Evolutionary conservation across 768 basidiomycete species (phyloP).

Genomic region (Glaciozyma antarctica): DNA sequence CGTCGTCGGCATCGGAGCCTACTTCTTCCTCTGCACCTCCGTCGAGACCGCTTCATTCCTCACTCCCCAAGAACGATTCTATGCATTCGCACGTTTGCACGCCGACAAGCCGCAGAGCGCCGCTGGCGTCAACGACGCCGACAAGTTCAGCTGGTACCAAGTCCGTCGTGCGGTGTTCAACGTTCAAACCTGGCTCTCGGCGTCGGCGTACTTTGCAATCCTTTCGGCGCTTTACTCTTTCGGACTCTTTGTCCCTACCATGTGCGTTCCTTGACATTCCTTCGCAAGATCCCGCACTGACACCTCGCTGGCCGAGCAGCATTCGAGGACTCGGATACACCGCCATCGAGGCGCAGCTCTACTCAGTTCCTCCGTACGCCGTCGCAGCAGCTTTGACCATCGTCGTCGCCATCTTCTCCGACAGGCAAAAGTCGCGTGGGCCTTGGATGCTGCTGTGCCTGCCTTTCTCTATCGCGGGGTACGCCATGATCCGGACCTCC

Average conservation of each 20-base stretch:
- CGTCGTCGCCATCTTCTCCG: constrained; percentile 20
- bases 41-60: constrained; percentile 49
- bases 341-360: constrained; percentile 37
- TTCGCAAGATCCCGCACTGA: neutral
- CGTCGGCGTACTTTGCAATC: neutral
- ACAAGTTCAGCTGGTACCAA: neutral
- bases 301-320: constrained; percentile 38
- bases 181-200: neutral
- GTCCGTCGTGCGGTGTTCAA: neutral
- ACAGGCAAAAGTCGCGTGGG: constrained; percentile 20
- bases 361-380: constrained; percentile 42
- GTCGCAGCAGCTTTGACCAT: constrained; percentile 35
- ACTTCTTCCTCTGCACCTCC: constrained; percentile 46
- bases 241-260: neutral
- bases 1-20: constrained; percentile 49
- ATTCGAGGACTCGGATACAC: constrained; percentile 39
- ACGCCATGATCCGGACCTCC: neutral
- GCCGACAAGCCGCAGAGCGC: constrained; percentile 3
- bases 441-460: neutral
- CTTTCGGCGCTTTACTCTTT: neutral
- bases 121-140: neutral
- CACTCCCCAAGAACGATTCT: constrained; percentile 39
- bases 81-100: constrained; percentile 16
- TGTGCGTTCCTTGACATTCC: neutral
- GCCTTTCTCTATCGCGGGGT: neutral